Conservation (phyloP, 2,329 filamentous ascomycete genomes). For the Canariomyces notabilis region DNA sequence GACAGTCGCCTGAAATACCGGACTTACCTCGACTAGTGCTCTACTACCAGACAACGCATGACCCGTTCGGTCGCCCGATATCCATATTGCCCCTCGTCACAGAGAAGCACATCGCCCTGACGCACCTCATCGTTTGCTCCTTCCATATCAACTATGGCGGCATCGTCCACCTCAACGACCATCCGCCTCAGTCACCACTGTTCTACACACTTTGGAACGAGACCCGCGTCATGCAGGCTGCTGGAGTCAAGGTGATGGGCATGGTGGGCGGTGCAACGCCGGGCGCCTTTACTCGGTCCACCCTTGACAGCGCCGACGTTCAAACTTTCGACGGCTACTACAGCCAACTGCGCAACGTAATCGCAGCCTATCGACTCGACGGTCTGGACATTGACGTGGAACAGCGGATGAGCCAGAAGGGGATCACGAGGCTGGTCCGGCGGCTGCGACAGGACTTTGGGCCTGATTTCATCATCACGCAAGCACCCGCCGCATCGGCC, state of each 20-base stretch:
- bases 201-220: conserved; percentile 77
- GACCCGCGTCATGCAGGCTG: conserved; percentile 62
- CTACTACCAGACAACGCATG: conserved; percentile 51
- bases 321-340: conserved; percentile 66
- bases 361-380: conserved; percentile 53
- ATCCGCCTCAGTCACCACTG: conserved; percentile 60
- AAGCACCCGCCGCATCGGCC: conserved; percentile 73
- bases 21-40: conserved; percentile 27
- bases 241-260: conserved; percentile 72
- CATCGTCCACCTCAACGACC: conserved; percentile 74
- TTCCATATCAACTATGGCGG: conserved; percentile 73
- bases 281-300: conserved; percentile 58
- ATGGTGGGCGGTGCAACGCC: conserved; percentile 84
- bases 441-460: conserved; percentile 62
- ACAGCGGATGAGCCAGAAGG: conserved; percentile 61
- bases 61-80: conserved; percentile 39
- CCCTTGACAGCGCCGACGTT: conserved; percentile 39
- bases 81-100: conserved; percentile 50
- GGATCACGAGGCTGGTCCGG: conserved; percentile 58
- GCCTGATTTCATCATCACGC: conserved; percentile 62
- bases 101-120: conserved; percentile 47
- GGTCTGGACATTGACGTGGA: conserved; percentile 72
- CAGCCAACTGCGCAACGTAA: conserved; percentile 54
- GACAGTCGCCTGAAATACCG: not conserved
- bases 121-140: conserved; percentile 81